Base-by-base conservation (phyloP, 345 rosid species). In the Carallia brachiata region DNA sequence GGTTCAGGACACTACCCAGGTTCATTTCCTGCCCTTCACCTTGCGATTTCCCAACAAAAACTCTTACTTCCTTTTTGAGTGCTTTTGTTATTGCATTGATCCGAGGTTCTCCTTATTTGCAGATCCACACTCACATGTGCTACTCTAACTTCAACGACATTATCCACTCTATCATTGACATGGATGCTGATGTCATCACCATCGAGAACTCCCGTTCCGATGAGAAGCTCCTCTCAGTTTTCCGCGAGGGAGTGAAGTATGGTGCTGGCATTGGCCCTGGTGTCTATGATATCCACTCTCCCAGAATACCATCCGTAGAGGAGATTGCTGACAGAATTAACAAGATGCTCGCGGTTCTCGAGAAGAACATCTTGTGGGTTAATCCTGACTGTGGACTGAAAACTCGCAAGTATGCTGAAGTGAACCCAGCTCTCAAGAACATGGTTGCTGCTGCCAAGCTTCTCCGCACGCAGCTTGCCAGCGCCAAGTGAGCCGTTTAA, bases 81-180 rank as follows among this genome's bases (percentile, higher is more conserved):
- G 12, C 30, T 44, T 32, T 8, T 6, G 19, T 1, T 59, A 23
- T 23, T 50, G 16, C 16, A 30, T 48, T 44, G 28, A 17, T 66
- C 39, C 58, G 5, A 2, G 66, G 56, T 37, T 72, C 34, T 2
- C 55, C 6, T 55, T 15, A 30, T 50, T 44, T 61, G 4, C 81
- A 93, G 98, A 89, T 94, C 79, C 98, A 94, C 85, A 94, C 97
- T 52, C 97, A 91, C 93, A 94, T 94, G 98, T 94, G 98, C 75
- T 94, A 94, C 86, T 94, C 98, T 74, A 78, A 94, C 88, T 94
- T 94, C 91, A 94, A 94, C 57, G 98, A 94, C 80, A 94, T 94
- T 63, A 93, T 93, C 73, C 97, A 93, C 85, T 93, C 97, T 9
- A 93, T 93, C 68, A 91, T 93, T 18, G 84, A 93, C 85, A 93